Evolutionary conservation across 2,329 filamentous ascomycete species (phyloP).

Genomic region (Colletotrichum incanum): DNA sequence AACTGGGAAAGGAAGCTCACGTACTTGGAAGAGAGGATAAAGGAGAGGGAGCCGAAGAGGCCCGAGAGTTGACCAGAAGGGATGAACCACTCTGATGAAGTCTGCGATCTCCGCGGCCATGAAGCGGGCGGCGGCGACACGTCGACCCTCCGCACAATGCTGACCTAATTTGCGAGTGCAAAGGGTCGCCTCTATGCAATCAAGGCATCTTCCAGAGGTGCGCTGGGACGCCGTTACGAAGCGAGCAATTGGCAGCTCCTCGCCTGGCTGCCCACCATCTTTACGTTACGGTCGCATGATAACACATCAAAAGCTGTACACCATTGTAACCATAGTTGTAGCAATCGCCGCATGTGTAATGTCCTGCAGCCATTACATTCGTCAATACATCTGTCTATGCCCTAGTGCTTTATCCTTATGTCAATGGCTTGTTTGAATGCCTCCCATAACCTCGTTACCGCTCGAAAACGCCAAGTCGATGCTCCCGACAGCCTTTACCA

Average conservation of each 20-base stretch:
- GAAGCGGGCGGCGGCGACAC: not conserved
- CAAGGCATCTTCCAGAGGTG: not conserved
- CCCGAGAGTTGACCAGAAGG: constrained; percentile 19
- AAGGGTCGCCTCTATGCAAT: not conserved
- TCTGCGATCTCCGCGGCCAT: not conserved
- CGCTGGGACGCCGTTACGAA: not conserved
- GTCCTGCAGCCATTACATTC: constrained; percentile 28
- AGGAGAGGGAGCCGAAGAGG: constrained; percentile 52
- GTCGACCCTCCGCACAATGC: not conserved
- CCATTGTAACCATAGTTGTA: constrained; percentile 18
- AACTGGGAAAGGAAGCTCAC: constrained; percentile 61
- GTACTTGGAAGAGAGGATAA: constrained; percentile 57
- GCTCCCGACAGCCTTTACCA: constrained; percentile 19
- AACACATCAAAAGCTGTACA: not conserved
- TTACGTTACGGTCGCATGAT: not conserved
- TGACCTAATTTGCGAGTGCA: not conserved
- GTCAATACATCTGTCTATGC: constrained; percentile 36
- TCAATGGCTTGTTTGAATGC: constrained; percentile 37
- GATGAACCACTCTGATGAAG: not conserved
- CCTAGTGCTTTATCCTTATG: constrained; percentile 30
- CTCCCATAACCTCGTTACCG: constrained; percentile 37
- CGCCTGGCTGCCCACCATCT: too few species aligned
- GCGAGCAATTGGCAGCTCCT: not conserved
- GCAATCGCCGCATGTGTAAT: constrained; percentile 17
- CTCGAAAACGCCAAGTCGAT: constrained; percentile 43